A percentile compares a stretch with the other conserved stretches of the same genome.
Conservation (phyloP, 225 moss, liverwort and hornwort species). For the Polytrichum commune region DNA sequence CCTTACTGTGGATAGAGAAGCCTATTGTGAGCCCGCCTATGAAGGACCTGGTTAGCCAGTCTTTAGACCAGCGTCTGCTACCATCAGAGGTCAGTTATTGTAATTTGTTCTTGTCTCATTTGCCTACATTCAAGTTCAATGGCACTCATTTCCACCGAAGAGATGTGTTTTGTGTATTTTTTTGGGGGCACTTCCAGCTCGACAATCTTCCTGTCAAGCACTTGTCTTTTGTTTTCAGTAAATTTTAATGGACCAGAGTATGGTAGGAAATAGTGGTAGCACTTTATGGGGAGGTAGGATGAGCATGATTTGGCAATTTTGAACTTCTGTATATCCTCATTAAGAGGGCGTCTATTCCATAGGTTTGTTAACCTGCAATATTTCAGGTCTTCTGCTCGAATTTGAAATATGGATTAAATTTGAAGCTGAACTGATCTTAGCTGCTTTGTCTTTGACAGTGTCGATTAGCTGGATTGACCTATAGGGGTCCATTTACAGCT, state of each 20-base stretch:
- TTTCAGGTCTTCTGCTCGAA: neutral
- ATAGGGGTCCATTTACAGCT: constrained; percentile 75
- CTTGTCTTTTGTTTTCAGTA: neutral
- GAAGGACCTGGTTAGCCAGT: constrained; percentile 76
- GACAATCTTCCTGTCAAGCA: neutral
- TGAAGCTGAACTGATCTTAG: too few relatives aligned
- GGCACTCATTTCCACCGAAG: neutral
- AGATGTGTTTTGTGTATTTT: too few relatives aligned
- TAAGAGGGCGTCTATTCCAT: too few relatives aligned
- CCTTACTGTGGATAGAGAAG: constrained; percentile 87
- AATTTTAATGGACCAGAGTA: too few relatives aligned
- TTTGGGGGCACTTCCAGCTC: too few relatives aligned
- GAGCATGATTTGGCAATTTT: too few relatives aligned
- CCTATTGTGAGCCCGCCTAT: constrained; percentile 78
- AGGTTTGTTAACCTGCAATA: neutral
- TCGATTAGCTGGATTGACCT: constrained; percentile 78
- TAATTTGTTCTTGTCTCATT: constrained; percentile 1
- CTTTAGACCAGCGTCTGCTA: constrained; percentile 82
- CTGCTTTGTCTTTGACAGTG: constrained; percentile 55
- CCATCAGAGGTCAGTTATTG: constrained; percentile 66
- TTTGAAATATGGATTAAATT: neutral
- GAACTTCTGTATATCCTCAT: too few relatives aligned
- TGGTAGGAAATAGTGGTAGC: too few relatives aligned
- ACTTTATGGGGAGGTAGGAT: too few relatives aligned
- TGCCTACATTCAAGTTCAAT: neutral